Evolutionary conservation across 2,329 filamentous ascomycete species (phyloP).

Genomic region (Neofusicoccum cordaticola): DNA sequence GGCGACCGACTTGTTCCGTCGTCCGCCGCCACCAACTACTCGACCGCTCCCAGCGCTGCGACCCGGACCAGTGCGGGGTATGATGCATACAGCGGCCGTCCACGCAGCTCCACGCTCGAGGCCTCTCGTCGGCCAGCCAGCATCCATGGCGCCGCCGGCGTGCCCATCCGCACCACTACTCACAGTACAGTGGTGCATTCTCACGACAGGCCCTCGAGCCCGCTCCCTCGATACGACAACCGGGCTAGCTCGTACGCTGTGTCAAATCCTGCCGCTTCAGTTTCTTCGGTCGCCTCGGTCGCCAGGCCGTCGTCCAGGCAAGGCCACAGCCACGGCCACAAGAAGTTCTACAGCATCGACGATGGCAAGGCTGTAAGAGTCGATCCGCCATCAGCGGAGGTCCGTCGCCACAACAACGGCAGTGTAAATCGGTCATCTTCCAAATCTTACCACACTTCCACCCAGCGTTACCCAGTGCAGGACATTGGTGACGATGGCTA

Average conservation of each 20-base stretch:
- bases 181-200: conserved; percentile 22
- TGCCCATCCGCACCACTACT: conserved; percentile 33
- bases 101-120: conserved; percentile 44
- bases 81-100: conserved; percentile 45
- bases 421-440: conserved; percentile 11
- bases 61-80: conserved; percentile 35
- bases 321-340: conserved; percentile 34
- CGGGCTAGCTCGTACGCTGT: conserved; percentile 35
- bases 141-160: conserved; percentile 27
- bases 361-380: conserved; percentile 34
- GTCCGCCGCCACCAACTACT: conserved; percentile 24
- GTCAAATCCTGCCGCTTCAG: conserved; percentile 33
- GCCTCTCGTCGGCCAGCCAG: conserved; percentile 37
- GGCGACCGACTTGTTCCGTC: conserved; percentile 28
- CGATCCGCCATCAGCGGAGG: conserved; percentile 12
- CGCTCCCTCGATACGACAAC: conserved; percentile 35
- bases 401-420: background rate
- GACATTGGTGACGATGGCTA: conserved; percentile 44
- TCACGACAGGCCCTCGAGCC: conserved; percentile 40
- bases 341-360: conserved; percentile 50
- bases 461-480: conserved; percentile 21
- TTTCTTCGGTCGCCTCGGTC: conserved; percentile 25
- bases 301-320: conserved; percentile 6
- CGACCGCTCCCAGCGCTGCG: conserved; percentile 41
- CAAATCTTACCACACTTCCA: conserved; percentile 23